Evolutionary conservation across 2,329 filamentous ascomycete genomes (phyloP).

Genomic region (Beauveria bassiana): DNA sequence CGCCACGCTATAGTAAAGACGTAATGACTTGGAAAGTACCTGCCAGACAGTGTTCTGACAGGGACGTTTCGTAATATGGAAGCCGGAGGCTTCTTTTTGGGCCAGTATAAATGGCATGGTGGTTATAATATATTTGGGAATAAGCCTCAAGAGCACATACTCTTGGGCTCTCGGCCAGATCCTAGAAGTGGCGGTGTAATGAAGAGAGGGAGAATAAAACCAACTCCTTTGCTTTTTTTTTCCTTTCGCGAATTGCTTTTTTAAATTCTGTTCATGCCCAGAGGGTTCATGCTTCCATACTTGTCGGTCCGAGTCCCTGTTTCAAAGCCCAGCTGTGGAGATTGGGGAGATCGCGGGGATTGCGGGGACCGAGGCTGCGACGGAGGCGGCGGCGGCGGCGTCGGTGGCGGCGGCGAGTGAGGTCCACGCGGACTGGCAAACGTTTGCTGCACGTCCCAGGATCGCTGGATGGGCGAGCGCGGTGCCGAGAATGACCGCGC

Average conservation of each 20-base stretch:
- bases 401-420: not conserved
- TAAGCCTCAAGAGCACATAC: not conserved
- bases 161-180: not conserved
- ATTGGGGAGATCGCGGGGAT: not conserved
- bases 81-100: not conserved
- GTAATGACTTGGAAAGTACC: not conserved
- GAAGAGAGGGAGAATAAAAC: not conserved
- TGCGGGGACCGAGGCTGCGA: not conserved
- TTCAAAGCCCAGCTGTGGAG: not conserved
- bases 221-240: not conserved
- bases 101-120: not conserved
- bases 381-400: not conserved
- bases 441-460: slow-evolving; percentile 36
- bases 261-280: slow-evolving; percentile 50
- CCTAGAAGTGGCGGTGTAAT: not conserved
- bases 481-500: slow-evolving; percentile 50
- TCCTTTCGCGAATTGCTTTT: not conserved
- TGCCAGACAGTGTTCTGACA: not conserved
- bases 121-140: not conserved
- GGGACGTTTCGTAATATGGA: not conserved
- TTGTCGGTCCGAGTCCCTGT: slow-evolving; percentile 17
- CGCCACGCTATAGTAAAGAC: not conserved
- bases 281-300: slow-evolving; percentile 41
- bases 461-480: slow-evolving; percentile 34
- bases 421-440: slow-evolving; percentile 25